Evolutionary conservation across 805 yeast genomes (phyloP).

Genomic region (Suhomyces kilbournensis): DNA sequence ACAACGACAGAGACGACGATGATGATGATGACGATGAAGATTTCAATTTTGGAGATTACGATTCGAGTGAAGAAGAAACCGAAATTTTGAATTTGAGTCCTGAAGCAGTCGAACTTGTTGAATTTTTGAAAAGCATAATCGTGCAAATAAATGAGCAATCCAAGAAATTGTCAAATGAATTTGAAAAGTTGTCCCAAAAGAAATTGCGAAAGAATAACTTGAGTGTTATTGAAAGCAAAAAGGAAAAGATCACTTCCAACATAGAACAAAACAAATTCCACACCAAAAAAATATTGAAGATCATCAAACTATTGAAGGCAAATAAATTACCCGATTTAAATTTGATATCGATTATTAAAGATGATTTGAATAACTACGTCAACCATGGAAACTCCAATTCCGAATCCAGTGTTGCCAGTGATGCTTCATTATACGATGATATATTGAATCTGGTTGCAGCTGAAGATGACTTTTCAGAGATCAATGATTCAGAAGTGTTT

Average conservation of each 20-base stretch:
- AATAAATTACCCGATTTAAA: constrained; percentile 27
- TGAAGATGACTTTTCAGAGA: constrained; percentile 11
- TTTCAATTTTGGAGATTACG: constrained; percentile 8
- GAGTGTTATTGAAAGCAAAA: constrained; percentile 36
- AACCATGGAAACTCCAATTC: constrained; percentile 26
- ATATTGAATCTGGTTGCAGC: constrained; percentile 22
- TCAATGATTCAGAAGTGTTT: constrained; percentile 12
- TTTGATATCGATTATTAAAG: constrained; percentile 33
- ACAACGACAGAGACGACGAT: constrained; percentile 26
- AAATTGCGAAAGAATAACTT: constrained; percentile 37
- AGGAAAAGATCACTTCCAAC: constrained; percentile 37
- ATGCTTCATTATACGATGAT: constrained; percentile 42
- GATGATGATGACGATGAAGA: constrained; percentile 24
- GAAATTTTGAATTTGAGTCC: constrained; percentile 23
- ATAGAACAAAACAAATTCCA: constrained; percentile 35
- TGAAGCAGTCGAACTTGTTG: constrained; percentile 33
- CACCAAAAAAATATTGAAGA: constrained; percentile 31
- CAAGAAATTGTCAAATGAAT: constrained; percentile 37
- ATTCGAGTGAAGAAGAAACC: constrained; percentile 11
- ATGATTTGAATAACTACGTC: constrained; percentile 37
- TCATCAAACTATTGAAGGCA: constrained; percentile 27
- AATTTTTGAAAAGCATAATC: constrained; percentile 28
- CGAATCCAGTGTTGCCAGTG: constrained; percentile 37
- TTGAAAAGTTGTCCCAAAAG: constrained; percentile 37
- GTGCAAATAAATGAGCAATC: constrained; percentile 34